Conservation (phyloP, 164 flowering plant species). For the Aristolochia contorta region DNA sequence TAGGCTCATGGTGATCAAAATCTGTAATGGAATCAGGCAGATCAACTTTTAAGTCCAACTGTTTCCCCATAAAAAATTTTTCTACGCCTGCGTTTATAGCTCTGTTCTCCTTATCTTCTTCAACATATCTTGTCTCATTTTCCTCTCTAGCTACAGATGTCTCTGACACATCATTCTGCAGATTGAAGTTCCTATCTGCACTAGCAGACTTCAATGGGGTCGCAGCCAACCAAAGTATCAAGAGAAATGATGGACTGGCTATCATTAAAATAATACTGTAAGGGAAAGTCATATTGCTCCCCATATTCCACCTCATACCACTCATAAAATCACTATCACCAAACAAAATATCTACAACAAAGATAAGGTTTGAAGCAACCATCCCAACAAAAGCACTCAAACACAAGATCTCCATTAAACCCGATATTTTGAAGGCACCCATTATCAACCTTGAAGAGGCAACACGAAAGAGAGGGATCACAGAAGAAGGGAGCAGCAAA, state of each 20-base stretch:
- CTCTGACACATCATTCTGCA: conserved; percentile 16
- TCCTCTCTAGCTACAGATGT: conserved; percentile 21
- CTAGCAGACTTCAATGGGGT: conserved; percentile 82
- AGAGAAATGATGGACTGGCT: conserved; percentile 47
- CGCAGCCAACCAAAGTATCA: conserved; percentile 81
- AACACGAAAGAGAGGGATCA: conserved; percentile 84
- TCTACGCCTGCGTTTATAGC: conserved; percentile 17
- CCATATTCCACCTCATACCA: conserved; percentile 55
- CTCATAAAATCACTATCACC: conserved; percentile 83
- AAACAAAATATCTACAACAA: conserved; percentile 71
- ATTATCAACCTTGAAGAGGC: conserved; percentile 73
- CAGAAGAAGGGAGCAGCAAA: conserved; percentile 83
- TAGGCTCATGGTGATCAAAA: conserved; percentile 28
- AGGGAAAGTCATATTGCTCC: conserved; percentile 28
- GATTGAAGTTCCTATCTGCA: conserved; percentile 45
- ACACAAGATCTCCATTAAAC: conserved; percentile 51
- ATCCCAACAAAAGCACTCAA: conserved; percentile 52
- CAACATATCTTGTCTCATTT: conserved; percentile 15
- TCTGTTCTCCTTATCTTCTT: conserved; percentile 19
- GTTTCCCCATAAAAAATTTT: conserved; percentile 16
- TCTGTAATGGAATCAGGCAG: conserved; percentile 50
- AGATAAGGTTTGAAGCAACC: conserved; percentile 57
- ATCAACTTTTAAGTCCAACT: conserved; percentile 27
- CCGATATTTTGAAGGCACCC: conserved; percentile 65
- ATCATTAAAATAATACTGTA: conserved; percentile 44